Evolutionary conservation across 257 asterid genomes (phyloP).

Genomic region (Solanum gandarillasii): DNA sequence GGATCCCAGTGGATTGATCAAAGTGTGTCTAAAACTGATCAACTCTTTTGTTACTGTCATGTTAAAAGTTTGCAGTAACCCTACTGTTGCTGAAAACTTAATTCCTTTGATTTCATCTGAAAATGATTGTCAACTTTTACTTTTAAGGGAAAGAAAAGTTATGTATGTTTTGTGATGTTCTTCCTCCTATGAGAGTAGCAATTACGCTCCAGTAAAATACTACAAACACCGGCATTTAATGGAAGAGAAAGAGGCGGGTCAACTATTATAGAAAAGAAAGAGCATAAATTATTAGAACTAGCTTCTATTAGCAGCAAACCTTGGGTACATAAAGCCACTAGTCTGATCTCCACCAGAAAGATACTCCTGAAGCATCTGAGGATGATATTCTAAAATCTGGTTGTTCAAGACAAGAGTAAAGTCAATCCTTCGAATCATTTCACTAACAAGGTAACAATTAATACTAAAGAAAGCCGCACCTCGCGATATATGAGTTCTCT

Average conservation of each 20-base stretch:
- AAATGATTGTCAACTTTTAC: neutral
- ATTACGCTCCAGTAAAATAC: neutral
- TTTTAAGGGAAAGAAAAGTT: neutral
- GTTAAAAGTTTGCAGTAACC: neutral
- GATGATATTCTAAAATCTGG: slow-evolving; percentile 96
- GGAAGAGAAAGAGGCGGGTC: neutral
- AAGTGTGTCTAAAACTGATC: neutral
- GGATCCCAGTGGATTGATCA: neutral
- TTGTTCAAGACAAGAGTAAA: neutral
- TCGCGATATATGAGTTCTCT: slow-evolving; percentile 79
- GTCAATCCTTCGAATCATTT: neutral
- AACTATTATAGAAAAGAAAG: neutral
- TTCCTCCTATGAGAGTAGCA: neutral
- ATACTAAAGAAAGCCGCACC: slow-evolving; percentile 9
- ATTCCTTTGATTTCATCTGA: neutral
- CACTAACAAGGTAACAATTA: slow-evolving; percentile 4
- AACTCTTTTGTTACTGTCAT: neutral
- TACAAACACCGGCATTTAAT: neutral
- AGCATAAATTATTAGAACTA: neutral
- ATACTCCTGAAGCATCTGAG: slow-evolving; percentile 94
- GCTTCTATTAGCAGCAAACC: slow-evolving; percentile 30
- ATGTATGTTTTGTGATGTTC: neutral
- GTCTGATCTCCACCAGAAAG: slow-evolving; percentile 85
- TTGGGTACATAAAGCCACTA: slow-evolving; percentile 96
- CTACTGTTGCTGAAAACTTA: neutral